Evolutionary conservation across 139 green algal genomes (phyloP).

Genomic region (Coccomyxa sp.): DNA sequence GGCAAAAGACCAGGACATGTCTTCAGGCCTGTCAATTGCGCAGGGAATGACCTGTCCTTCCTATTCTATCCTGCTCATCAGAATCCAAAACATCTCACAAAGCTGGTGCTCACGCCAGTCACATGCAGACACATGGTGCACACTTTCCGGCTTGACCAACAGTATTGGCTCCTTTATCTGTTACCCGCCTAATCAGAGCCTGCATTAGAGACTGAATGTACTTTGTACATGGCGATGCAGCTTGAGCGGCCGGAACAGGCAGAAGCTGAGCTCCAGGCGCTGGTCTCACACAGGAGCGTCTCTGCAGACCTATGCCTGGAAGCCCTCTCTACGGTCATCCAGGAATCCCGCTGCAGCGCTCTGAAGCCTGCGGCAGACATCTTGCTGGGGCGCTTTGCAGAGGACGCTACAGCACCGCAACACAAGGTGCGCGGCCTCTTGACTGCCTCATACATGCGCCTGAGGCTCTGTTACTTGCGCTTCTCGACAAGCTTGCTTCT

Average conservation of each 20-base stretch:
- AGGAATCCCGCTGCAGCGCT: neutral
- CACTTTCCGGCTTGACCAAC: too few species aligned
- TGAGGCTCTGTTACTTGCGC: too few species aligned
- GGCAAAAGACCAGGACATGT: too few species aligned
- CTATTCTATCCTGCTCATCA: too few species aligned
- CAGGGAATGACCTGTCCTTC: too few species aligned
- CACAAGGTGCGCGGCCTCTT: neutral
- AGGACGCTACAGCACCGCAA: conserved; percentile 4
- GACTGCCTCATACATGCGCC: too few species aligned
- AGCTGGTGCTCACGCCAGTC: too few species aligned
- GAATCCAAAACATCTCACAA: too few species aligned
- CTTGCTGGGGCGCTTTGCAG: conserved; percentile 6
- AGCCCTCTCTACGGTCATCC: neutral
- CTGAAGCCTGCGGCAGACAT: conserved; percentile 7
- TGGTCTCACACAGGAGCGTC: neutral
- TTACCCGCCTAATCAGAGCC: neutral
- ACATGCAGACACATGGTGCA: too few species aligned
- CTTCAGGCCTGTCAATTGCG: too few species aligned
- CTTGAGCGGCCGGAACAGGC: conserved; percentile 1
- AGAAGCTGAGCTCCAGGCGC: conserved; percentile 10
- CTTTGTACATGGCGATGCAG: neutral
- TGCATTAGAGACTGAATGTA: neutral
- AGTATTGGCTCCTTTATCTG: too few species aligned
- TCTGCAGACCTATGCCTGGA: neutral
- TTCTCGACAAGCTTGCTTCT: too few species aligned